Percentiles rank a stretch among this genome's conserved stretches.
Conservation (phyloP, 83 land plant genomes). For the Diphasiastrum complanatum region DNA sequence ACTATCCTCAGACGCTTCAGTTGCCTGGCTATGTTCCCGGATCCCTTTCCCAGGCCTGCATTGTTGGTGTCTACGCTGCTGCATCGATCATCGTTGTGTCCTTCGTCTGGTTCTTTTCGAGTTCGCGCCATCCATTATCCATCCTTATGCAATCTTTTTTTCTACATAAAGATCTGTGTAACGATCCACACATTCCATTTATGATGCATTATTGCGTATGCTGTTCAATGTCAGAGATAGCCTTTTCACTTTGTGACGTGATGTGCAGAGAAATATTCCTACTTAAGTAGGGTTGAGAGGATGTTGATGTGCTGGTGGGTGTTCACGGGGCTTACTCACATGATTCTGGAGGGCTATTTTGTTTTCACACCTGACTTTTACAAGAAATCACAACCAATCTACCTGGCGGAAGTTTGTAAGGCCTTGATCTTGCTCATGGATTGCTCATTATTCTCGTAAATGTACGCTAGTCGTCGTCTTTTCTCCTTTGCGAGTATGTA, state of each 20-base stretch:
- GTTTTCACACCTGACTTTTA: constrained; percentile 81
- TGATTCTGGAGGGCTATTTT: constrained; percentile 78
- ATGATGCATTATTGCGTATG: not conserved
- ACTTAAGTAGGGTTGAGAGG: constrained; percentile 45
- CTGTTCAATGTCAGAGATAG: not conserved
- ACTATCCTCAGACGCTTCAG: constrained; percentile 46
- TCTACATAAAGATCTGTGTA: not conserved
- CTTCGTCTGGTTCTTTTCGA: constrained; percentile 52
- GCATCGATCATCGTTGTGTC: constrained; percentile 41
- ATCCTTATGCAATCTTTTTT: not conserved
- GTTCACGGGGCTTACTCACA: constrained; percentile 73
- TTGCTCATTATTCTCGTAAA: too few species aligned
- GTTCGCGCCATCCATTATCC: constrained; percentile 16
- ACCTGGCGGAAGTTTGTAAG: constrained; percentile 86
- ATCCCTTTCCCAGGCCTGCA: constrained; percentile 33
- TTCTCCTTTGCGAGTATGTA: too few species aligned
- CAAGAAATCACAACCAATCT: constrained; percentile 47
- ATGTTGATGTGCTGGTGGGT: constrained; percentile 78
- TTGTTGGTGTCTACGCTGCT: constrained; percentile 40
- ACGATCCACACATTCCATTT: not conserved
- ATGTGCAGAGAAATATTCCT: constrained; percentile 36
- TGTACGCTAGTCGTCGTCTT: too few species aligned
- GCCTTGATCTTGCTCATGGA: too few species aligned
- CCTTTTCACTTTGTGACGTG: constrained; percentile 1
- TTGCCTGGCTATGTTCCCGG: constrained; percentile 56